Evolutionary conservation across 257 asterid genomes (phyloP).

Genomic region (Solanum tarapatanum): DNA sequence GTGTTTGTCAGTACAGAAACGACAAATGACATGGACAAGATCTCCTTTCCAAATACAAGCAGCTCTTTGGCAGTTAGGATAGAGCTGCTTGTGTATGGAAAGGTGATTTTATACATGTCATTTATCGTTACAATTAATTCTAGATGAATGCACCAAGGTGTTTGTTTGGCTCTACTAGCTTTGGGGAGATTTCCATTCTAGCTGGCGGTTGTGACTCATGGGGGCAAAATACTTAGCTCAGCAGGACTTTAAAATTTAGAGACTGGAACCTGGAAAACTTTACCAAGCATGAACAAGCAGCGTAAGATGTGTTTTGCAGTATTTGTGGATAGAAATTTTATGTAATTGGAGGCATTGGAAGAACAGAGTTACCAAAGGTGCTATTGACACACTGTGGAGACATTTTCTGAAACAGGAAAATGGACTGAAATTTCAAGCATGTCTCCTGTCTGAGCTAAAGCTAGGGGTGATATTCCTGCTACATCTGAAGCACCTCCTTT

Average conservation of each 20-base stretch:
- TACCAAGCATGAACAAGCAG: neutral
- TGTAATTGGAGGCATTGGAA: neutral
- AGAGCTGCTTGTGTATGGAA: neutral
- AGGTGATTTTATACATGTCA: neutral
- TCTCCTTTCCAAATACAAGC: neutral
- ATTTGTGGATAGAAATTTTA: neutral
- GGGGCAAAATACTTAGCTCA: neutral
- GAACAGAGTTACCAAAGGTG: neutral
- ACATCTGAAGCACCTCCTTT: neutral
- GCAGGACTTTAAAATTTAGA: neutral
- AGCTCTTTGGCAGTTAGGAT: neutral
- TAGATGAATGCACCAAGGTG: neutral
- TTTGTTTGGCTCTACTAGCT: neutral
- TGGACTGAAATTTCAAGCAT: neutral
- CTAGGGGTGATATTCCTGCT: neutral
- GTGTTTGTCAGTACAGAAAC: neutral
- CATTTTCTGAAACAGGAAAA: neutral
- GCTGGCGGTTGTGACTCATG: neutral
- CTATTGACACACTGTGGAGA: neutral
- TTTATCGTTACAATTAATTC: too few relatives aligned
- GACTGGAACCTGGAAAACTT: neutral
- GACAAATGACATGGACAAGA: neutral
- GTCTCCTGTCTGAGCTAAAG: neutral
- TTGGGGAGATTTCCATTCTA: neutral
- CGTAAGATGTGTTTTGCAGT: neutral